phyloP scores from a whole-genome alignment of 768 basidiomycete genomes.

The Hebeloma cylindrosporum region DNA sequence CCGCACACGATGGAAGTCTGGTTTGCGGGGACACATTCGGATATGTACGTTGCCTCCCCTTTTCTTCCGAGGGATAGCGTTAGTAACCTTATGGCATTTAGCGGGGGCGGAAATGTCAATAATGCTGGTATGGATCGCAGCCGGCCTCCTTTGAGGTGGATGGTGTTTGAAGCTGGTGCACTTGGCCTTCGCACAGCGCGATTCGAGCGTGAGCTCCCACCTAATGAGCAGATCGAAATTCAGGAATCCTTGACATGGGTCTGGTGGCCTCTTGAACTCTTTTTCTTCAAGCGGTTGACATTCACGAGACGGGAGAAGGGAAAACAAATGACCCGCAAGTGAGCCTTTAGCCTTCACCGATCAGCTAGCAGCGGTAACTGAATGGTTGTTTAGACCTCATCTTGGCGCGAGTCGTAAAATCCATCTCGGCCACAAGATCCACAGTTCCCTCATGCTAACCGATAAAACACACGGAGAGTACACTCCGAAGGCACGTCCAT shows the following conservation, averaged over 20 bases:
- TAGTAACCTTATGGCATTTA: not conserved
- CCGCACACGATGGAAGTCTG: no score
- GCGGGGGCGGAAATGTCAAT: constrained; percentile 16
- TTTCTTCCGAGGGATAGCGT: no score
- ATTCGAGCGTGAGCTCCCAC: constrained; percentile 7
- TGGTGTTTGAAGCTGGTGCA: constrained; percentile 21
- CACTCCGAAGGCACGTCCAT: constrained; percentile 15
- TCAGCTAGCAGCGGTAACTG: not conserved
- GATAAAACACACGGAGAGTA: constrained; percentile 2
- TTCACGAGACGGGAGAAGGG: constrained; percentile 4
- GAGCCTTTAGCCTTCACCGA: not conserved
- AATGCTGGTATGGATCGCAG: constrained; percentile 20
- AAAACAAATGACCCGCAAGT: constrained; percentile 11
- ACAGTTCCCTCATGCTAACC: constrained; percentile 13
- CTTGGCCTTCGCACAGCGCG: constrained; percentile 15
- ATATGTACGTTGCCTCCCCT: constrained; percentile 31
- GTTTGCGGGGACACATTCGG: constrained; percentile 24
- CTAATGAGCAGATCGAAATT: constrained; percentile 5
- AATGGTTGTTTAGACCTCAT: constrained; percentile 15
- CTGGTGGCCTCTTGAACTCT: constrained; percentile 17
- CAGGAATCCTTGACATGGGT: constrained; percentile 17
- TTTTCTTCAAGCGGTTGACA: constrained; percentile 8
- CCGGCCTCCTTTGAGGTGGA: no score
- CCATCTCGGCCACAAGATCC: constrained; percentile 19
- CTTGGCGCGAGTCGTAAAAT: constrained; percentile 17